A percentile compares a stretch with the other conserved stretches of the same genome.
These are phyloP conservation scores for Neurospora tetrasperma DNA, from an alignment of 495 filamentous ascomycete genomes.

Conservation along the genomic window DNA sequence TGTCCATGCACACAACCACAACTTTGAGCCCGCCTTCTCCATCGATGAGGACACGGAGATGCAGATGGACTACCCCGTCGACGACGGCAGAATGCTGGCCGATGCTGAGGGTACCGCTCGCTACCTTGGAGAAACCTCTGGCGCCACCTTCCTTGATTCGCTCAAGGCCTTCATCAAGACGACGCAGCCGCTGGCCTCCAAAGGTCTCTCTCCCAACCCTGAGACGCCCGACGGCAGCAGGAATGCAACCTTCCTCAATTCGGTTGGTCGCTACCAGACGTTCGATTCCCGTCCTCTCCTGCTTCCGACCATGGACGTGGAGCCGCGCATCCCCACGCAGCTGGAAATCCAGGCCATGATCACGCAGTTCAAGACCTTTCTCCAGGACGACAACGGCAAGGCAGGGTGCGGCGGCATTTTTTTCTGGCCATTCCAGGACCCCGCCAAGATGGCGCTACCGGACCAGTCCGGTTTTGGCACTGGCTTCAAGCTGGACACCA, in stretches of 20 bases:
- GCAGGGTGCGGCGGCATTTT: conserved; percentile 24
- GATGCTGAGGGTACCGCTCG: conserved; percentile 24
- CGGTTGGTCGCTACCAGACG: conserved; percentile 31
- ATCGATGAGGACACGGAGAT: conserved; percentile 9
- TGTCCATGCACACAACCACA: neutral
- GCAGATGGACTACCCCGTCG: neutral
- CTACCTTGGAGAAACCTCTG: conserved; percentile 31
- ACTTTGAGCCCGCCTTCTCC: conserved; percentile 1
- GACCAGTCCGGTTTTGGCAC: neutral
- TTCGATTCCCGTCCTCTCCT: conserved; percentile 29
- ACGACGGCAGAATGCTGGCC: conserved; percentile 23
- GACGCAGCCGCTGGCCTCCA: conserved; percentile 11
- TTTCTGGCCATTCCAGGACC: conserved; percentile 26
- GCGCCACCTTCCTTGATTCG: conserved; percentile 28
- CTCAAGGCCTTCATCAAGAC: conserved; percentile 26
- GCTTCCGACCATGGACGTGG: conserved; percentile 7
- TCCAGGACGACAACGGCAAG: conserved; percentile 23
- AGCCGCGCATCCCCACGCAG: conserved; percentile 18
- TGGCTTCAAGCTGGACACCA: neutral
- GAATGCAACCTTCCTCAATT: conserved; percentile 13
- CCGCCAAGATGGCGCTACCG: conserved; percentile 4
- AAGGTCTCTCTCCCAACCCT: neutral
- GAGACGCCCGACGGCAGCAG: neutral
- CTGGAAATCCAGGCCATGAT: conserved; percentile 19
- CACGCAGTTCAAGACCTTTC: conserved; percentile 14